Evolutionary conservation across 306 rosid species (phyloP), one percentile per base, ranked within the genome.

Genomic region (Prunus mira): DNA sequence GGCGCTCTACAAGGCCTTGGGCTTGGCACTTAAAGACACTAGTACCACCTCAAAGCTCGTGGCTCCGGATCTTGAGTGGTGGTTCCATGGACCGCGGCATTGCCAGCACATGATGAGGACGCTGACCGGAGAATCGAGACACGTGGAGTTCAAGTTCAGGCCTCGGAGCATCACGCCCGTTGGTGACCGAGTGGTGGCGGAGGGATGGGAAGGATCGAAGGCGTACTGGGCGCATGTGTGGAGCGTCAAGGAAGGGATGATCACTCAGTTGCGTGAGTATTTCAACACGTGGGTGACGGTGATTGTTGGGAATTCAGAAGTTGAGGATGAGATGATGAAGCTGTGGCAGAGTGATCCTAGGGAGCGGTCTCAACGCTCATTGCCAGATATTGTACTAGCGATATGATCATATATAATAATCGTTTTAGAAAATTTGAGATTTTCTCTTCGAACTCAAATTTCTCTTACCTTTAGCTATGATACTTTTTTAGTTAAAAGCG

Each of bases 21-120:
- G 80, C 13, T 56, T 82, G 43, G 71, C 65, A 6, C 65, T 49
- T 2, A 76, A 67, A 57, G 65, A 82, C 4, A 67, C 63, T 12
- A 75, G 38, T 38, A 68, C 46, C 28, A 69, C 71, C 10, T 57
- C 64, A 45, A 41, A 47, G 71, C 34, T 73, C 20, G 76, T 73
- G 43, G 65, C 47, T 25, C 30, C 69, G 0, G 68, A 82, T 27
- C 76, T 78, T 4, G 85, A 78, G 54, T 78, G 79, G 82, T 82
- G 82, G 85, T 78, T 73, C 54, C 85, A 73, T 64, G 82, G 85
- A 9, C 85, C 82, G 9, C 85, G 79, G 5, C 51, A 68, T 55
- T 73, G 76, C 72, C 82, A 78, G 34, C 65, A 73, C 77, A 73
- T 82, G 80, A 82, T 78, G 82, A 78, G 56, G 64, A 52, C 43